phyloP scores from a whole-genome alignment of 371 early-diverging fungal genomes.

The Actinomortierella ambigua region DNA sequence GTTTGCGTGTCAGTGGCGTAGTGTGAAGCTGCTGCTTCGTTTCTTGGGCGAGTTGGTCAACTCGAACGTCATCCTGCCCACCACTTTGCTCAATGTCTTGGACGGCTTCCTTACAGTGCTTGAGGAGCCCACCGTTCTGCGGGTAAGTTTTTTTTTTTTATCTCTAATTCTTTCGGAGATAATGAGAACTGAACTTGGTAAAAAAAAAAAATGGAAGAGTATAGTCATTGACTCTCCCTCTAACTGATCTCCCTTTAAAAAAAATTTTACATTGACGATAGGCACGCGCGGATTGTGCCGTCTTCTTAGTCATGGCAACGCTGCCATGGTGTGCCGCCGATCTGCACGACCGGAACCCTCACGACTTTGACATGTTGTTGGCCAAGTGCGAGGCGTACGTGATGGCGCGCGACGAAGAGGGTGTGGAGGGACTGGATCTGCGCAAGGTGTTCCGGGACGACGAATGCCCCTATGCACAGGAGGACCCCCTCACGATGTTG shows the following conservation, averaged over 20 bases:
- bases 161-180: too few species aligned
- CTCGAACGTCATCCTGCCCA: conserved; percentile 74
- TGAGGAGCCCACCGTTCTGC: conserved; percentile 58
- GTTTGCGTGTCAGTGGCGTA: conserved; percentile 60
- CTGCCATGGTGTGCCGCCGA: conserved; percentile 70
- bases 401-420: conserved; percentile 52
- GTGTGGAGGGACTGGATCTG: conserved; percentile 51
- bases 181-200: too few species aligned
- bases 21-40: conserved; percentile 77
- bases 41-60: conserved; percentile 86
- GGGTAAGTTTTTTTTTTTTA: conserved; percentile 40
- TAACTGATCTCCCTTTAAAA: conserved; percentile 4
- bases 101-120: conserved; percentile 63
- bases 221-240: too few species aligned
- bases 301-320: conserved; percentile 71
- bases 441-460: conserved; percentile 59
- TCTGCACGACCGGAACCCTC: conserved; percentile 57
- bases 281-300: conserved; percentile 76
- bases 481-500: conserved; percentile 69
- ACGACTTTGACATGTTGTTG: conserved; percentile 65
- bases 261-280: too few species aligned
- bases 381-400: conserved; percentile 68
- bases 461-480: conserved; percentile 51
- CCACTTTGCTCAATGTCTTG: conserved; percentile 64
- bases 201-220: too few species aligned